These are phyloP conservation scores for Penicillium oxalicum DNA, from an alignment of 2,329 filamentous ascomycete genomes.

Conservation along the genomic window DNA sequence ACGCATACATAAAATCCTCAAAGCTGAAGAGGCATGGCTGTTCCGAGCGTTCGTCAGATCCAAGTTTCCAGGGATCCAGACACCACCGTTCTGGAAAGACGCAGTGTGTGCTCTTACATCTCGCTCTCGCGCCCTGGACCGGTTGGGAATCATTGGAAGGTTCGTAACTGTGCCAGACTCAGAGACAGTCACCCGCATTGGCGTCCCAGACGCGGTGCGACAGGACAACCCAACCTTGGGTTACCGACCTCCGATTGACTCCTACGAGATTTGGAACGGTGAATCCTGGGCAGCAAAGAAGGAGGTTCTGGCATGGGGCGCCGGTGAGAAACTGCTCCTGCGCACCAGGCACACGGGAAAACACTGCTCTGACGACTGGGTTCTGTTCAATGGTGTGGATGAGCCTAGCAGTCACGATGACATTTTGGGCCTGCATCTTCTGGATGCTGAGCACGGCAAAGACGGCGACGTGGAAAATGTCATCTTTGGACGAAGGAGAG, in stretches of 20 bases:
- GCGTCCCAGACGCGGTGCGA: conserved; percentile 30
- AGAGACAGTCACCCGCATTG: conserved; percentile 36
- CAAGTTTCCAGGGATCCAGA: conserved; percentile 44
- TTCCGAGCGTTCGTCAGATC: conserved; percentile 43
- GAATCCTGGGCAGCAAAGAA: conserved; percentile 45
- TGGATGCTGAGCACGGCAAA: conserved; percentile 38
- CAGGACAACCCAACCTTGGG: conserved; percentile 49
- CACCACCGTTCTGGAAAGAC: conserved; percentile 43
- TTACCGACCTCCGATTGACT: conserved; percentile 54
- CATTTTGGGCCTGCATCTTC: conserved; percentile 51
- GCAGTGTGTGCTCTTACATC: conserved; percentile 51
- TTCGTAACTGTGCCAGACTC: conserved; percentile 42
- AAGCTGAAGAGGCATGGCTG: conserved; percentile 45
- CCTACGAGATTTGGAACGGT: conserved; percentile 49
- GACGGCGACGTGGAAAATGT: conserved; percentile 40
- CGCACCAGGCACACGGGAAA: conserved; percentile 43
- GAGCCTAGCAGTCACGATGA: conserved; percentile 53
- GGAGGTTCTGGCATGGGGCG: conserved; percentile 56
- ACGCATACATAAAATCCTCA: conserved; percentile 41
- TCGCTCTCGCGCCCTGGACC: conserved; percentile 52
- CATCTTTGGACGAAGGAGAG: conserved; percentile 53
- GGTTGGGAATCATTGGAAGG: conserved; percentile 50
- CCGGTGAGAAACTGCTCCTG: conserved; percentile 52
- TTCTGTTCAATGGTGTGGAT: conserved; percentile 48
- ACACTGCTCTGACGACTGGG: conserved; percentile 39